Evolutionary conservation across 345 rosid species (phyloP), one percentile per base, ranked within the genome.

Genomic region (Limnanthes douglasii): DNA sequence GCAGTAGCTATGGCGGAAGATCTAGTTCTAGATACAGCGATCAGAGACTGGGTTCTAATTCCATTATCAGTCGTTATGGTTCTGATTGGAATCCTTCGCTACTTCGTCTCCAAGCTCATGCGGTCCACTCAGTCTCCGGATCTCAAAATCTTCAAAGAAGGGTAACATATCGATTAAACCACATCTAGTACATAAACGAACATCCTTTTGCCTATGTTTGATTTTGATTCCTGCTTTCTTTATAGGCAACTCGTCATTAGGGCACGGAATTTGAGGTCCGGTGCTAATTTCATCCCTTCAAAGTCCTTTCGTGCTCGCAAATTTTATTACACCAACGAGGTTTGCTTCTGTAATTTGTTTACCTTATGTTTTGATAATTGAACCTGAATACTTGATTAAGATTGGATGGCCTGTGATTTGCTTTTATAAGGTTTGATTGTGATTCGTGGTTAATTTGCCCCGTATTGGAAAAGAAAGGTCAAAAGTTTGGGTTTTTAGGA

Each of bases 21-120:
- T 60, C 66, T 88, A 41, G 98, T 88, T 27, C 72, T 84, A 1
- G 98, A 88, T 48, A 83, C 92, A 29, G 98, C 98, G 46, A 88
- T 88, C 31, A 77, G 94, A 62, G 86, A 84, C 7, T 88, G 95
- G 94, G 95, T 88, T 17, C 53, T 88, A 48, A 90, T 90, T 15
- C 98, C 94, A 13, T 62, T 90, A 5, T 83, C 98, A 0, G 73
- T 79, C 20, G 98, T 84, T 37, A 90, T 80, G 94, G 95, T 80
- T 14, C 86, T 84, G 35, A 84, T 84, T 10, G 98, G 95, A 11
- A 54, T 90, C 35, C 94, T 92, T 23, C 78, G 96, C 18, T 64
- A 92, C 73, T 92, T 85, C 44, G 77, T 62, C 45, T 62, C 77
- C 41, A 92, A 85, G 71, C 80, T 85, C 46, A 70, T 78, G 88